Percentiles rank a stretch among this genome's conserved stretches.
Evolutionary conservation across 2,329 filamentous ascomycete species (phyloP).

Genomic region (Aureobasidium melanogenum): DNA sequence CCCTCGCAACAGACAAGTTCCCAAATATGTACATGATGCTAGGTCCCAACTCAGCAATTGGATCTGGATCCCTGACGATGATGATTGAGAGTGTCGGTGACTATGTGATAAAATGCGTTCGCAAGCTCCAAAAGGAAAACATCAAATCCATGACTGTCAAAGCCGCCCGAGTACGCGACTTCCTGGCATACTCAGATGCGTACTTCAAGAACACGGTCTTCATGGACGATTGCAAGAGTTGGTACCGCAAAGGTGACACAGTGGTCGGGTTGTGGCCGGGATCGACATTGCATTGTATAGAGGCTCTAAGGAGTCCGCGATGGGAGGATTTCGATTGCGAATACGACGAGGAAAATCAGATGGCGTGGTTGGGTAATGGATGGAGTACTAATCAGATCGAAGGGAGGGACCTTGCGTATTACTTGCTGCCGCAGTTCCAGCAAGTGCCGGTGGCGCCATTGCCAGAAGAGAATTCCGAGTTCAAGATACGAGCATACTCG

Average conservation of each 20-base stretch:
- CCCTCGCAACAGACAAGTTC: constrained; percentile 16
- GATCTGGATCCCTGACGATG: constrained; percentile 31
- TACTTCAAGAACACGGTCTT: constrained; percentile 41
- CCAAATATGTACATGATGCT: constrained; percentile 37
- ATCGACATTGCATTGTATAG: constrained; percentile 41
- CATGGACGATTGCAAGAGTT: constrained; percentile 36
- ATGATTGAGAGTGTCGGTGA: constrained; percentile 34
- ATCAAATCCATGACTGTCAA: constrained; percentile 38
- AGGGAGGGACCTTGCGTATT: constrained; percentile 32
- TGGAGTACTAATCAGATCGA: constrained; percentile 27
- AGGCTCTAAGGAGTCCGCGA: constrained; percentile 36
- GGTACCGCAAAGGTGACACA: constrained; percentile 28
- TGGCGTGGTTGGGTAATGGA: constrained; percentile 32
- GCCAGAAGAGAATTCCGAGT: constrained; percentile 32
- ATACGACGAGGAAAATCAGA: constrained; percentile 26
- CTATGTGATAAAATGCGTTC: constrained; percentile 22
- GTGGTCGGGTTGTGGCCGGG: constrained; percentile 37
- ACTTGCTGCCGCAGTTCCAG: constrained; percentile 33
- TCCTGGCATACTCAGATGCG: constrained; percentile 35
- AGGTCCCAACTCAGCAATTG: constrained; percentile 33
- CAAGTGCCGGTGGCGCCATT: constrained; percentile 25
- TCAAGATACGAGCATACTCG: constrained; percentile 28
- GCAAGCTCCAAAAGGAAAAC: constrained; percentile 26
- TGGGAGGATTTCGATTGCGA: constrained; percentile 40
- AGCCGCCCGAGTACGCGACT: constrained; percentile 40